phyloP scores from a whole-genome alignment of 352 stramenopile genomes.

The Phytophthora sp. region DNA sequence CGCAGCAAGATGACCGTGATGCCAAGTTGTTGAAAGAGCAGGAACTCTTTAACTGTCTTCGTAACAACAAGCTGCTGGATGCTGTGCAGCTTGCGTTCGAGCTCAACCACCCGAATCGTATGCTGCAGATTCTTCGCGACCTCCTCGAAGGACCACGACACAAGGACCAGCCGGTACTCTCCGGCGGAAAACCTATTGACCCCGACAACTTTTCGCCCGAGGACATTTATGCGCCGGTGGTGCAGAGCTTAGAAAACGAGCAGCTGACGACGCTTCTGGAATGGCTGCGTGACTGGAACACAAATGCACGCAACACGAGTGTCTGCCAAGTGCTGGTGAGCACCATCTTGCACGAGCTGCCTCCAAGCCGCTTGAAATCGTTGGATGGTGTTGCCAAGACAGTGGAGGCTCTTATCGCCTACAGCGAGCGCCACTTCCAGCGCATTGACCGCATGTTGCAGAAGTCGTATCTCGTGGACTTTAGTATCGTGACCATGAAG shows the following conservation, averaged over 20 bases:
- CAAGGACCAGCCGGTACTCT: slow-evolving; percentile 62
- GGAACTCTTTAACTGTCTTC: slow-evolving; percentile 94
- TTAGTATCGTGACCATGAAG: slow-evolving; percentile 89
- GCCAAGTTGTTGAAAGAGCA: slow-evolving; percentile 95
- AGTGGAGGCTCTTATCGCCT: slow-evolving; percentile 94
- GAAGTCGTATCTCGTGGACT: slow-evolving; percentile 98
- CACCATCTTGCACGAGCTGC: slow-evolving; percentile 83
- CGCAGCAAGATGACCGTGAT: slow-evolving; percentile 83
- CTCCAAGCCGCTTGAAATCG: slow-evolving; percentile 68
- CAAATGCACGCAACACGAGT: slow-evolving; percentile 93
- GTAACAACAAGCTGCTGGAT: slow-evolving; percentile 90
- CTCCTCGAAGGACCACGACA: slow-evolving; percentile 78
- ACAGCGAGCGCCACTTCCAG: slow-evolving; percentile 98
- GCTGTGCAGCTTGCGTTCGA: slow-evolving; percentile 91
- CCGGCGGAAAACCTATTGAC: slow-evolving; percentile 44
- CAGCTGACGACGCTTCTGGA: slow-evolving; percentile 91
- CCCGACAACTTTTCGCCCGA: slow-evolving; percentile 64
- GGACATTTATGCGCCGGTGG: slow-evolving; percentile 63
- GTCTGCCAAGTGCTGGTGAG: slow-evolving; percentile 95
- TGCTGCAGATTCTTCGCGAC: slow-evolving; percentile 92
- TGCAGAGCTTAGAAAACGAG: slow-evolving; percentile 83
- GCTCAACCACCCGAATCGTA: slow-evolving; percentile 92
- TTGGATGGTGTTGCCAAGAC: slow-evolving; percentile 78
- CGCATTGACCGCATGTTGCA: slow-evolving; percentile 96
- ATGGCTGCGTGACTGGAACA: slow-evolving; percentile 98